Percentiles rank a stretch among this genome's conserved stretches.
Conservation (phyloP, 208 protist genomes). For the Trichomonas gallinae region DNA sequence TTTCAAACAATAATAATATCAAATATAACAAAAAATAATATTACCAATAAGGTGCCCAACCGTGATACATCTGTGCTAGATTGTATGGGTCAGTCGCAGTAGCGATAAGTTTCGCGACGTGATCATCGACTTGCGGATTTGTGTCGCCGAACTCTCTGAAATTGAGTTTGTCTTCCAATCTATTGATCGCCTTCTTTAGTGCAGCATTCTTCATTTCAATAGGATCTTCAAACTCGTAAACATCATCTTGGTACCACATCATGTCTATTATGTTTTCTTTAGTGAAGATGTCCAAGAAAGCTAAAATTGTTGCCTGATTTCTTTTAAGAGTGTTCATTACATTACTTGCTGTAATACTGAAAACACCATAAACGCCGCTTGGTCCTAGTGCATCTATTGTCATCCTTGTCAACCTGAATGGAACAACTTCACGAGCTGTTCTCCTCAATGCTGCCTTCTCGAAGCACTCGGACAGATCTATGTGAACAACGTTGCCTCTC, state of each 20-base stretch:
- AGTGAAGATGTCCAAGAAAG: constrained; percentile 7
- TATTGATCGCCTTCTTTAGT: not conserved
- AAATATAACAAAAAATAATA: not conserved
- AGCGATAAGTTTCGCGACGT: not conserved
- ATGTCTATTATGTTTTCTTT: not conserved
- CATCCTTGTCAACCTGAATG: constrained; percentile 22
- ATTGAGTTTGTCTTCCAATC: not conserved
- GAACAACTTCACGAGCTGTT: not conserved
- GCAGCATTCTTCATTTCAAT: not conserved
- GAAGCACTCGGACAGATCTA: not conserved
- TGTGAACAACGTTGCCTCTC: not conserved
- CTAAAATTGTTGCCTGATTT: not conserved
- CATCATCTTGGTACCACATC: not conserved
- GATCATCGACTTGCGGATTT: not conserved
- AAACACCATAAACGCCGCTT: not conserved
- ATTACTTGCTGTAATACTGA: not conserved
- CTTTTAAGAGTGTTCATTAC: not conserved
- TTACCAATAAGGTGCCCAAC: constrained; percentile 5
- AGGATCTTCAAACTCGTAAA: not conserved
- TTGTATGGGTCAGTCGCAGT: not conserved
- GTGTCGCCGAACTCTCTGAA: not conserved
- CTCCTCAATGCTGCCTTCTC: not conserved
- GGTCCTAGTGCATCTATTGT: not conserved
- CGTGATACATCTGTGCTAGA: constrained; percentile 1
- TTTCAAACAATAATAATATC: not conserved